Conservation (phyloP, 2,329 filamentous ascomycete species). For the Epichloe gansuensis region DNA sequence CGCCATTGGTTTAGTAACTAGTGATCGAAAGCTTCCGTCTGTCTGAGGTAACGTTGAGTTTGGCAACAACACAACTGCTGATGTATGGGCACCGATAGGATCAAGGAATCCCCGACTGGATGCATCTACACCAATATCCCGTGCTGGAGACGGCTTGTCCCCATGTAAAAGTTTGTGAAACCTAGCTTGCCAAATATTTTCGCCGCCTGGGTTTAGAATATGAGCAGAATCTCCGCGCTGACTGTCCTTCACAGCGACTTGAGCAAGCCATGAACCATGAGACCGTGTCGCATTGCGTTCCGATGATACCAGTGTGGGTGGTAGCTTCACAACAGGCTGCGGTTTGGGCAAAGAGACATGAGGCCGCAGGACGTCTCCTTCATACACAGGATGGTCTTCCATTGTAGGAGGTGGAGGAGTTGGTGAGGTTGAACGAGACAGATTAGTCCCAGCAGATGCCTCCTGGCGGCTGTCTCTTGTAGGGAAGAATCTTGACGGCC, state of each 20-base stretch:
- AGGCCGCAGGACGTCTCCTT: constrained; percentile 52
- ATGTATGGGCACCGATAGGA: constrained; percentile 32
- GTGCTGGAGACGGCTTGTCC: constrained; percentile 47
- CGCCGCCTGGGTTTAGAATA: constrained; percentile 14
- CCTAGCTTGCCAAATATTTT: constrained; percentile 62
- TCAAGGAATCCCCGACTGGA: constrained; percentile 57
- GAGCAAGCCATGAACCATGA: constrained; percentile 24
- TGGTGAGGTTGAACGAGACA: constrained; percentile 41
- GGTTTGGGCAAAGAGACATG: constrained; percentile 58
- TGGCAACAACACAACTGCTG: constrained; percentile 61
- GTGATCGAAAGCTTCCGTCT: constrained; percentile 29
- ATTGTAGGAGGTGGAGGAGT: constrained; percentile 62
- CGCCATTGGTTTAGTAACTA: constrained; percentile 56
- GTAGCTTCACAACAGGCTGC: constrained; percentile 69
- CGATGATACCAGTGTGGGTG: constrained; percentile 35
- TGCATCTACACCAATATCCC: constrained; percentile 51
- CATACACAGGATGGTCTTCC: constrained; percentile 59
- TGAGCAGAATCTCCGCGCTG: constrained; percentile 13
- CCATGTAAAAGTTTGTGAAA: constrained; percentile 70
- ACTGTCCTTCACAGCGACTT: constrained; percentile 20
- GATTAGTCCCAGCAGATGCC: constrained; percentile 22
- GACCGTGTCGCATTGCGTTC: constrained; percentile 15
- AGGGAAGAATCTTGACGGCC: constrained; percentile 52
- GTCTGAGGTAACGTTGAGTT: constrained; percentile 12
- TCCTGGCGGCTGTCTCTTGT: constrained; percentile 36